These are phyloP conservation scores for Auriculariales sp. DNA, from an alignment of 768 basidiomycete genomes.

Conservation along the genomic window DNA sequence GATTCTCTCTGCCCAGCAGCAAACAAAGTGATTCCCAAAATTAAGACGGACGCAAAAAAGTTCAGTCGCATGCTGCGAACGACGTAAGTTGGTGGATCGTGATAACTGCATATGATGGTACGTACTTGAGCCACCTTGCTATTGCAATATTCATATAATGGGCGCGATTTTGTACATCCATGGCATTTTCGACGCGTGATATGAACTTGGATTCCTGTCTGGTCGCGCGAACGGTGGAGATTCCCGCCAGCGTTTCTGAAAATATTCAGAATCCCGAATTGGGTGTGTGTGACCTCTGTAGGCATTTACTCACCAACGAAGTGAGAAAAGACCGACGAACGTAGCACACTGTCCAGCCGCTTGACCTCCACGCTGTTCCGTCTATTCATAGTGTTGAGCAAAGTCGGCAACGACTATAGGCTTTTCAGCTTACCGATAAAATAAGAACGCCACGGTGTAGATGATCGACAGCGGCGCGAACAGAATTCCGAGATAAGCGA, in stretches of 20 bases:
- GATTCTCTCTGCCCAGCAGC: slow-evolving; percentile 43
- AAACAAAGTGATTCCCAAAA: slow-evolving; percentile 58
- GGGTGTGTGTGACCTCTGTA: background rate
- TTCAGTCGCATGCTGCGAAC: slow-evolving; percentile 46
- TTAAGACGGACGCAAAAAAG: slow-evolving; percentile 48
- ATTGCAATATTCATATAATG: slow-evolving; percentile 51
- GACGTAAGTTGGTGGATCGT: slow-evolving; percentile 18
- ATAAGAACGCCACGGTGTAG: slow-evolving; percentile 38
- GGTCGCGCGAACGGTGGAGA: slow-evolving; percentile 50
- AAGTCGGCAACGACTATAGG: background rate
- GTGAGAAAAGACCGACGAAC: slow-evolving; percentile 42
- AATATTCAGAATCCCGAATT: background rate
- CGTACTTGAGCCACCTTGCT: slow-evolving; percentile 24
- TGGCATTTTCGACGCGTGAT: slow-evolving; percentile 32
- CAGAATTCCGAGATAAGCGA: slow-evolving; percentile 51
- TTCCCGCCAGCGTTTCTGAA: slow-evolving; percentile 45
- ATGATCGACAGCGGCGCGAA: slow-evolving; percentile 38
- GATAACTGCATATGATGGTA: slow-evolving; percentile 1
- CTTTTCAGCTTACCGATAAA: slow-evolving; percentile 27
- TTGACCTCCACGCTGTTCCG: slow-evolving; percentile 50
- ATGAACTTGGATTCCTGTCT: slow-evolving; percentile 35
- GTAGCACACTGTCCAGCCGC: slow-evolving; percentile 47
- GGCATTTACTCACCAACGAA: slow-evolving; percentile 29
- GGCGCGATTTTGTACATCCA: slow-evolving; percentile 47
- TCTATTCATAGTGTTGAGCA: slow-evolving; percentile 2